A percentile compares a stretch with the other conserved stretches of the same genome.
phyloP scores from a whole-genome alignment of 306 rosid species.

The Trifolium dubium region DNA sequence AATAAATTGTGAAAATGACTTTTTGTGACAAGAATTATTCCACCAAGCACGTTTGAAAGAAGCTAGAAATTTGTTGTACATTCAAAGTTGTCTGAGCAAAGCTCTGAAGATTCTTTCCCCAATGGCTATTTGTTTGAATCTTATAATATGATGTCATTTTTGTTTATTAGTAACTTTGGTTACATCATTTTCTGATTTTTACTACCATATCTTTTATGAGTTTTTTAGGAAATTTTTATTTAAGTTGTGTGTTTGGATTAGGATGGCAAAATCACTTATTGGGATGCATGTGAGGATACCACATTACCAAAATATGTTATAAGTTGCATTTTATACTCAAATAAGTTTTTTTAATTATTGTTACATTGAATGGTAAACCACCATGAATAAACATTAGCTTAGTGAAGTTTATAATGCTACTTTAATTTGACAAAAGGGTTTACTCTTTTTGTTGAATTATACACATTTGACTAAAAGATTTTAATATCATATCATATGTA shows the following conservation, averaged over 20 bases:
- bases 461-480: too few species aligned
- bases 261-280: not conserved
- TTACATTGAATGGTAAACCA: too few species aligned
- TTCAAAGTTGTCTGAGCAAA: slow-evolving; percentile 31
- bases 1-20: slow-evolving; percentile 30
- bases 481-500: too few species aligned
- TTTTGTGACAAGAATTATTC: slow-evolving; percentile 41
- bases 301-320: not conserved
- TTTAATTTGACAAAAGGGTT: too few species aligned
- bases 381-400: too few species aligned
- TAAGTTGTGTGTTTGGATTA: not conserved
- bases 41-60: slow-evolving; percentile 36
- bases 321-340: too few species aligned
- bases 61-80: slow-evolving; percentile 9
- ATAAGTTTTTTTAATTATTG: too few species aligned
- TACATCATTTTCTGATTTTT: not conserved
- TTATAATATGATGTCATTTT: not conserved
- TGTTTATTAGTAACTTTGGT: not conserved
- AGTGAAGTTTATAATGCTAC: too few species aligned
- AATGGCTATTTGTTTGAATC: slow-evolving; percentile 30
- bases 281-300: not conserved
- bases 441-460: too few species aligned
- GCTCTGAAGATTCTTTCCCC: slow-evolving; percentile 41
- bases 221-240: not conserved
- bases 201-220: not conserved